Conservation (phyloP, 257 asterid species). For the Scutellaria minor region DNA sequence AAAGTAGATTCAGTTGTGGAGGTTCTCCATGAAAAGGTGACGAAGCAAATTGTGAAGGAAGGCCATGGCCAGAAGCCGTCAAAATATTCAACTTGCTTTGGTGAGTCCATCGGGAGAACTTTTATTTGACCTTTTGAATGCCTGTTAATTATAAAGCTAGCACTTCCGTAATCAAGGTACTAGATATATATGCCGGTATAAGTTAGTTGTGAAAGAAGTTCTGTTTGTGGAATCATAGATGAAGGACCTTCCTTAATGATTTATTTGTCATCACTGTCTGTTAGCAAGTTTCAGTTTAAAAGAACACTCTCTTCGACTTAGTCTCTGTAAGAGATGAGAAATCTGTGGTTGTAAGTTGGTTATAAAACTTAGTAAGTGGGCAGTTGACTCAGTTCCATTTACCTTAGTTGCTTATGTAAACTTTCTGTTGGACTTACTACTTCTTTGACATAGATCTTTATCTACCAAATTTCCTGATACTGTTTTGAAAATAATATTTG, state of each 20-base stretch:
- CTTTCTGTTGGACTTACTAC: conserved; percentile 25
- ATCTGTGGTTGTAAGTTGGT: not conserved
- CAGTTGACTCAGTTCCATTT: not conserved
- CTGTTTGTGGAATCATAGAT: not conserved
- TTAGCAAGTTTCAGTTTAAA: conserved; percentile 15
- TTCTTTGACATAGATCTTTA: not conserved
- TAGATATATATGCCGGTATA: not conserved
- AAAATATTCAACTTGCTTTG: conserved; percentile 90
- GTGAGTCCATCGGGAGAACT: conserved; percentile 54
- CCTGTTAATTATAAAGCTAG: conserved; percentile 7
- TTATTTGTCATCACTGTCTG: not conserved
- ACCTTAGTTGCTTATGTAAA: conserved; percentile 12
- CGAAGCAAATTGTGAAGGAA: conserved; percentile 83
- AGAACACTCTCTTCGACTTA: not conserved
- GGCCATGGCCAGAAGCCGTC: conserved; percentile 96
- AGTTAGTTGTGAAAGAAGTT: conserved; percentile 17
- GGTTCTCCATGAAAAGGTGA: conserved; percentile 87
- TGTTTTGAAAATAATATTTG: conserved; percentile 4
- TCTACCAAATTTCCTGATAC: not conserved
- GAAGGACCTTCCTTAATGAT: not conserved
- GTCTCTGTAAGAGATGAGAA: conserved; percentile 19
- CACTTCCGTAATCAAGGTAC: conserved; percentile 14
- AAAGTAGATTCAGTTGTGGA: conserved; percentile 74
- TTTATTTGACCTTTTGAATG: conserved; percentile 12
- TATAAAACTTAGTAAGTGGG: conserved; percentile 4